Percentiles rank a stretch among this genome's conserved stretches.
Evolutionary conservation across 495 filamentous ascomycete species (phyloP).

Genomic region (Echria macrotheca): DNA sequence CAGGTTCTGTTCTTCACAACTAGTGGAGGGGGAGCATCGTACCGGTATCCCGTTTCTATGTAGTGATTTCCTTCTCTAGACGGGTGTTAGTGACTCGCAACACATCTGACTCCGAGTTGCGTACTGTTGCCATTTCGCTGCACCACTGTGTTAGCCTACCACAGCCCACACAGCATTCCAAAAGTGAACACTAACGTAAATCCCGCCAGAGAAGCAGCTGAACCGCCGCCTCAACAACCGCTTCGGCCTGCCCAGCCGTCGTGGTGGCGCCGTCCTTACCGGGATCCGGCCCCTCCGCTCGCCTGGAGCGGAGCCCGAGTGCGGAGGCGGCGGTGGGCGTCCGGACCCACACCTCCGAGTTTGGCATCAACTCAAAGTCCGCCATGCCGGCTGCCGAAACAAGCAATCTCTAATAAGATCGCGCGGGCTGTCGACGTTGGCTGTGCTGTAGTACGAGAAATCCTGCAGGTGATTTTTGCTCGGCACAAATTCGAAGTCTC

Average conservation of each 20-base stretch:
- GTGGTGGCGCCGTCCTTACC: not conserved
- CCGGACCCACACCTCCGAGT: not conserved
- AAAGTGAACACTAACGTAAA: not conserved
- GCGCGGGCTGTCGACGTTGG: not conserved
- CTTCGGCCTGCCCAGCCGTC: not conserved
- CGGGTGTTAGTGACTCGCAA: not conserved
- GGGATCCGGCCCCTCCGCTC: not conserved
- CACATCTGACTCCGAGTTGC: not conserved
- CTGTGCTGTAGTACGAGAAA: too few species aligned
- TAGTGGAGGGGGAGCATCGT: not conserved
- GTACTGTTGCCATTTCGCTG: slow-evolving; percentile 2
- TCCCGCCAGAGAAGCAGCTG: not conserved
- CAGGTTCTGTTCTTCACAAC: not conserved
- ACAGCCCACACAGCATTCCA: too few species aligned
- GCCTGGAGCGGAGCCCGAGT: not conserved
- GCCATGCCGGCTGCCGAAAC: not conserved
- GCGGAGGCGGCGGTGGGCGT: not conserved
- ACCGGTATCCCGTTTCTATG: not conserved
- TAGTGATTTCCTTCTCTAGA: slow-evolving; percentile 7
- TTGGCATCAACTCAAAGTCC: not conserved
- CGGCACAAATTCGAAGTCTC: too few species aligned
- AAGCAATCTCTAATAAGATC: not conserved
- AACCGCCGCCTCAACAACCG: not conserved
- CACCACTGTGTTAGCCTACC: too few species aligned
- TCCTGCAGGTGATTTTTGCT: too few species aligned